Evolutionary conservation across 441 rosid species (phyloP), one percentile per base, ranked within the genome.

Genomic region (Populus hybrid): DNA sequence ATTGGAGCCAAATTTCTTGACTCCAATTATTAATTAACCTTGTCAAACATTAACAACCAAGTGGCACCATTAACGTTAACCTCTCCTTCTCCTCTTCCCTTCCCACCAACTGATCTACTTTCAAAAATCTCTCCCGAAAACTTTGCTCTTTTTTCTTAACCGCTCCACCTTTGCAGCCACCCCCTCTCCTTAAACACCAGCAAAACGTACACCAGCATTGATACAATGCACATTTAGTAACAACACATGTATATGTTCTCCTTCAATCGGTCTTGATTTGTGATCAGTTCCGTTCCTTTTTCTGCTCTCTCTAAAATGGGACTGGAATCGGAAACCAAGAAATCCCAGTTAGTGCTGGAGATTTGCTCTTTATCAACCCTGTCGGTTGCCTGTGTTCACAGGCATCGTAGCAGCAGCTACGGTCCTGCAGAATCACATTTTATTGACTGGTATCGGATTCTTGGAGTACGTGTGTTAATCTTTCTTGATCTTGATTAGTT

Each of bases 371-470:
- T 91, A 19, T 90, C 96, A 2, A 82, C 72, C 65, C 71, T 80
- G 70, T 77, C 83, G 67, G 35, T 86, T 75, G 82, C 86, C 46
- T 91, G 96, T 80, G 75, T 81, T 40, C 98, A 90, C 70, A 84
- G 21, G 24, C 12, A 67, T 68, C 67, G 19, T 61, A 28, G 19
- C 36, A 35, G 3, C 61, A 30, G 7, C 12, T 9, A 4, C 3
- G 36, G 11, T 21, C 65, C 72, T 24, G 69, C 75, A 6, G 72
- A 66, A 14, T 70, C 88, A 24, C 88, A 77, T 87, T 93, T 92
- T 83, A 75, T 90, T 85, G 97, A 95, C 89, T 95, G 98, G 99
- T 95, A 95, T 83, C 92, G 84, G 75, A 77, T 95, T 78, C 93
- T 95, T 50, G 90, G 91, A 65, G 98, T 95, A 92, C 5, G 99